Base-by-base conservation (phyloP, 345 rosid species). In the Leavenworthia alabamica region DNA sequence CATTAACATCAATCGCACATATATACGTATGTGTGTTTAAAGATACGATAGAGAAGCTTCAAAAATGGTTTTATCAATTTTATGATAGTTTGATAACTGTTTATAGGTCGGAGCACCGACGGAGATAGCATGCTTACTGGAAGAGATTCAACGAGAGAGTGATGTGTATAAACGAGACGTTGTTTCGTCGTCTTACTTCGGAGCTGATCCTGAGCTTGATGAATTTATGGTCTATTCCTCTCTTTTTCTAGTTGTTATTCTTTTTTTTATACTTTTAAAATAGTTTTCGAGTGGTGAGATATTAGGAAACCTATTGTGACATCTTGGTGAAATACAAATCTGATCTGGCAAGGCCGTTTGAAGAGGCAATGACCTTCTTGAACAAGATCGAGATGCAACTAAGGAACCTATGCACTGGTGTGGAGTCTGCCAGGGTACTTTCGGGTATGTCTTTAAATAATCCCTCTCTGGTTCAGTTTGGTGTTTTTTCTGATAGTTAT, bases 191-290 rank as follows among this genome's bases (percentile, higher is more conserved):
- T 72, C 79, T 27, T 78, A 67, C 81, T 67, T 75, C 1, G 96
- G 90, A 60, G 81, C 83, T 49, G 97, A 93, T 80, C 99, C 90
- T 60, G 94, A 89, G 82, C 99, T 93, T 60, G 99, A 93, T 69
- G 86, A 86, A 73, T 93, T 93, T 81, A 89, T 93, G 97, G 99
- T 93, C 40, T 71, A 50, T 71, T 24, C 27, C 47, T 40, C 29
- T 66, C 19, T 35, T 37, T 55, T 22, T 16, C 17, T 32, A 1
- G 17, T 4, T 11, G 9, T 3, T 24, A 28, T 14, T 20, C 29
- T 13, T 16, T 3, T 15, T 13, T 2, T 14, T 36, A 26, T 23
- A 23, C 24, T 12, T 60, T 13, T 9, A 27, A 27, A 2, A 37
- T 33, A 7, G 22, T 24, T 3, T 9, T 66, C 40, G 72, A 29